phyloP scores from a whole-genome alignment of 2,329 filamentous ascomycete genomes.

The Pseudopithomyces chartarum region DNA sequence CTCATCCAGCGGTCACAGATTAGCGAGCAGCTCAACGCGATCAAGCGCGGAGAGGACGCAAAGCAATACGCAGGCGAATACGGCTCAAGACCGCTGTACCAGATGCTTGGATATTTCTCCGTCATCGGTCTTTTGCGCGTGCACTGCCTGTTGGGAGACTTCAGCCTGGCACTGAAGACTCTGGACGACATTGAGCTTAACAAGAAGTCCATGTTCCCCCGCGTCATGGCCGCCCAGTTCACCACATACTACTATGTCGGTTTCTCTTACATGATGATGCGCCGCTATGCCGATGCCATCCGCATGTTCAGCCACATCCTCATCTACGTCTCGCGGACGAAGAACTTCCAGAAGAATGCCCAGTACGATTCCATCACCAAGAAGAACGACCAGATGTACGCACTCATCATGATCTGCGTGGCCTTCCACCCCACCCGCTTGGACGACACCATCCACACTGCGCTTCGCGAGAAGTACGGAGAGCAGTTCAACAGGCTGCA shows the following conservation, averaged over 20 bases:
- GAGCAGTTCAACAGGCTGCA: conserved; percentile 97
- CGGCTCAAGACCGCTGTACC: conserved; percentile 90
- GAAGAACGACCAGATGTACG: conserved; percentile 99
- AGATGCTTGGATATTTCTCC: conserved; percentile 99
- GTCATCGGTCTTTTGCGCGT: conserved; percentile 97
- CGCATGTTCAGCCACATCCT: conserved; percentile 99
- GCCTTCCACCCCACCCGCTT: conserved; percentile 96
- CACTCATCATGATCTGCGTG: conserved; percentile 97
- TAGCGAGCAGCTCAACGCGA: conserved; percentile 92
- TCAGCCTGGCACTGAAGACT: conserved; percentile 97
- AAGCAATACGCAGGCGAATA: conserved; percentile 91
- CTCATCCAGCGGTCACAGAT: conserved; percentile 98
- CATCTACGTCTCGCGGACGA: conserved; percentile 96
- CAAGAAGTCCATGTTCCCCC: conserved; percentile 99
- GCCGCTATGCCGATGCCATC: conserved; percentile 97
- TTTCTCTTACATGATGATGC: conserved; percentile 99
- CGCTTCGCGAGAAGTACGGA: conserved; percentile 97
- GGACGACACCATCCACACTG: conserved; percentile 98
- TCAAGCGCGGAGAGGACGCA: conserved; percentile 92
- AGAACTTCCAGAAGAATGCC: conserved; percentile 99
- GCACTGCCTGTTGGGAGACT: conserved; percentile 95
- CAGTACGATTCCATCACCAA: conserved; percentile 99
- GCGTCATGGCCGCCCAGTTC: conserved; percentile 99
- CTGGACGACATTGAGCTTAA: conserved; percentile 99
- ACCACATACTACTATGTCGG: conserved; percentile 99